Evolutionary conservation across 2,329 filamentous ascomycete species (phyloP), one percentile per base, ranked within the genome.

Genomic region (Sclerotinia borealis): DNA sequence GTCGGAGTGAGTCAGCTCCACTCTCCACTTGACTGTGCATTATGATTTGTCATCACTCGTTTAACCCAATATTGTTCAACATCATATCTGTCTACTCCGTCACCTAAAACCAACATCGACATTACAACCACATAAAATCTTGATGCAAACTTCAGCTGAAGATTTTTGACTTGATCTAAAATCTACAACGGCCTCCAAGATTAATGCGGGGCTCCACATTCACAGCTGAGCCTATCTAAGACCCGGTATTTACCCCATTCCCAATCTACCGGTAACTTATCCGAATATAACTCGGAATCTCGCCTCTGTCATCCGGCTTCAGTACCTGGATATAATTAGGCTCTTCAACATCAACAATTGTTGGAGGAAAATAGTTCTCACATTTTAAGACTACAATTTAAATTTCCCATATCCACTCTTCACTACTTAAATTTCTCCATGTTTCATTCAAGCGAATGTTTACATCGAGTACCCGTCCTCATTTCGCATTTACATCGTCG

Each of bases 341-440:
- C 39, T 56, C n/a, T 19, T 36, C 7, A 19, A 34, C 22, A 17
- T 25, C 36, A 45, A 10, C 19, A 17, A 39, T 50, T 5, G 58
- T 60, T 60, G 58, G 58, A 60, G 58, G 64, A 61, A 29, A 49
- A 45, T 10, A 43, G 29, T 25, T 7, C 11, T 31, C 17, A n/a
- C 41, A 47, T 48, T 22, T 51, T 63, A 49, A 66, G 67, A 64
- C 66, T 66, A 69, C 67, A 64, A 68, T 66, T 64, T 11, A 7
- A 34, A 63, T 58, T 39, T 39, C 15, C 8, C 11, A 43, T 52
- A 45, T 45, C 48, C 54, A 45, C 54, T 58, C 5, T 34, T 45
- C 4, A 11, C 25, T n/a, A 55, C 48, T 31, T 36, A 34, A 54
- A 51, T 61, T 61, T 61, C 59, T 31, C 19, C 5, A 34, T 6